Conservation (phyloP, 164 flowering plant species). For the Brasenia schreberi region DNA sequence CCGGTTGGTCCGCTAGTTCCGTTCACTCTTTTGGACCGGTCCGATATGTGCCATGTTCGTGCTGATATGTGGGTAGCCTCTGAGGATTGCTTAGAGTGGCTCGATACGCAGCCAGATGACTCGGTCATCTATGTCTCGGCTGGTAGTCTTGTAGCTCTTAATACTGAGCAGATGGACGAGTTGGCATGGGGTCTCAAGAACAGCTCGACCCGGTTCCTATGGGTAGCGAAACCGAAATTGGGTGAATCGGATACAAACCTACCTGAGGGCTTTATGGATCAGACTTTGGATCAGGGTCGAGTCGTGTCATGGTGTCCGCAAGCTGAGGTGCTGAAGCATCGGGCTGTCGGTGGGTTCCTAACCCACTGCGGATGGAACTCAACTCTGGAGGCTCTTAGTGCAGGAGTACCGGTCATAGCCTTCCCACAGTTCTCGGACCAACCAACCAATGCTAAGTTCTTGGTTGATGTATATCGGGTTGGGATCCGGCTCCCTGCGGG, state of each 20-base stretch:
- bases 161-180: constrained; percentile 46
- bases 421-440: constrained; percentile 76
- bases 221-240: constrained; percentile 31
- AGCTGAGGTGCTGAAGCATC: constrained; percentile 45
- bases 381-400: constrained; percentile 36
- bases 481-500: constrained; percentile 34
- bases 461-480: constrained; percentile 39
- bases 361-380: constrained; percentile 93
- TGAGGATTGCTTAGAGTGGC: constrained; percentile 35
- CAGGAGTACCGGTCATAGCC: constrained; percentile 44
- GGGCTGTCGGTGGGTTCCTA: constrained; percentile 46
- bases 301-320: constrained; percentile 66
- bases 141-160: constrained; percentile 34
- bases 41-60: constrained; percentile 5
- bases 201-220: constrained; percentile 33
- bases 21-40: constrained; percentile 2
- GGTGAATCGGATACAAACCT: not conserved
- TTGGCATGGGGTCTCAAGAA: constrained; percentile 39
- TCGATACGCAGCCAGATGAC: constrained; percentile 25
- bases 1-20: constrained; percentile 60
- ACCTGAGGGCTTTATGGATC: constrained; percentile 41
- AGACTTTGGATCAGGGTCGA: constrained; percentile 34
- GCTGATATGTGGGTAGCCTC: constrained; percentile 39
- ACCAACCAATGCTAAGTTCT: constrained; percentile 44
- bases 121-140: constrained; percentile 61